Conservation (phyloP, 805 yeast genomes). For the Saccharomycopsis sp. region DNA sequence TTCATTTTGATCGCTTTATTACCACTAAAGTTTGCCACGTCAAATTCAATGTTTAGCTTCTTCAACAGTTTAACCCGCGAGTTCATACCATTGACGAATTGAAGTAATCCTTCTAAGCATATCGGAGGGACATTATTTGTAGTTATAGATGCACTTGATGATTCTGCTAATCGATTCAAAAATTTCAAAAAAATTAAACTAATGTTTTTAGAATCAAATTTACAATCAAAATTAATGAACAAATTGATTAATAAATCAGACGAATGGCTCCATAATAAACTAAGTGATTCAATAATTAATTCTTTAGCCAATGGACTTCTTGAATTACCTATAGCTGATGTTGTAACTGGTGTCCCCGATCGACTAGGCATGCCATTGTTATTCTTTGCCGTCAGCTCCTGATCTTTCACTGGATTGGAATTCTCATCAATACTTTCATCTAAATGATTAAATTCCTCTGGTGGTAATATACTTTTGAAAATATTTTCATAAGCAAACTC, state of each 20-base stretch:
- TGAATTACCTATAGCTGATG: conserved; percentile 17
- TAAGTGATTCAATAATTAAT: conserved; percentile 73
- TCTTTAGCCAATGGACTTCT: conserved; percentile 53
- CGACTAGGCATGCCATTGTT: conserved; percentile 22
- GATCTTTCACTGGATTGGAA: conserved; percentile 9
- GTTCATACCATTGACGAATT: conserved; percentile 58
- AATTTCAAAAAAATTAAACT: conserved; percentile 60
- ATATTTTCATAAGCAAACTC: conserved; percentile 64
- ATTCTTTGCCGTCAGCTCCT: conserved; percentile 4
- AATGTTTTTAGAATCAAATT: conserved; percentile 72
- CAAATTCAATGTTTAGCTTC: conserved; percentile 14
- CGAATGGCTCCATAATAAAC: conserved; percentile 74
- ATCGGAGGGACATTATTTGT: conserved; percentile 89
- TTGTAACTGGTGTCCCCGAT: conserved; percentile 29
- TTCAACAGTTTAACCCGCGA: conserved; percentile 19
- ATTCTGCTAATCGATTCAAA: conserved; percentile 70
- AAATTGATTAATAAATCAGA: conserved; percentile 70
- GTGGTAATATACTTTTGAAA: conserved; percentile 49
- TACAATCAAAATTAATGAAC: conserved; percentile 80
- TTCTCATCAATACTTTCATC: conserved; percentile 21
- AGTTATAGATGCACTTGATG: conserved; percentile 74
- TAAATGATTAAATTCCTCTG: conserved; percentile 22
- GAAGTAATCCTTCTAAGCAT: conserved; percentile 80
- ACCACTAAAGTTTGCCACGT: conserved; percentile 3
- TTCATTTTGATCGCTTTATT: conserved; percentile 26